phyloP scores from a whole-genome alignment of 2,329 filamentous ascomycete genomes.

The Alternaria panax region DNA sequence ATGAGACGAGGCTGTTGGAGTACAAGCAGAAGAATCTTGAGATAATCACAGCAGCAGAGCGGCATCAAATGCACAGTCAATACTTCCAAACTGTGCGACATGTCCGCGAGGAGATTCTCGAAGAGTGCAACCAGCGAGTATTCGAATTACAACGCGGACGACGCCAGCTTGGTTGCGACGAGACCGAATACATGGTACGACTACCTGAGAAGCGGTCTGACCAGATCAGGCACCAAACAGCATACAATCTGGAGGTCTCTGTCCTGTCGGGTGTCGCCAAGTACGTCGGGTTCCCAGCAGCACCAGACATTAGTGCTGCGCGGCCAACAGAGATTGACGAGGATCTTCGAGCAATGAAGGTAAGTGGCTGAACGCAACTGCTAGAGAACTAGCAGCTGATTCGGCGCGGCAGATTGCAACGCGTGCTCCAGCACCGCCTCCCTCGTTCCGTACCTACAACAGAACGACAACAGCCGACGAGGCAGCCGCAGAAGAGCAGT shows the following conservation, averaged over 20 bases:
- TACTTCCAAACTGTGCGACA: slow-evolving; percentile 89
- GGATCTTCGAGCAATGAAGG: slow-evolving; percentile 88
- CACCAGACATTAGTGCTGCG: slow-evolving; percentile 80
- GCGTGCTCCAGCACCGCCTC: slow-evolving; percentile 39
- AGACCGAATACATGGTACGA: slow-evolving; percentile 81
- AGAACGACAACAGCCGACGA: slow-evolving; percentile 55
- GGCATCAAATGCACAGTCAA: slow-evolving; percentile 86
- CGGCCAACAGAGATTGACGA: slow-evolving; percentile 78
- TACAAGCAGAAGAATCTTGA: slow-evolving; percentile 75
- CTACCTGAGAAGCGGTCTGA: slow-evolving; percentile 80
- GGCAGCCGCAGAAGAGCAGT: slow-evolving; percentile 79
- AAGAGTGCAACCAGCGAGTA: slow-evolving; percentile 85
- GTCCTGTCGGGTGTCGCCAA: slow-evolving; percentile 90
- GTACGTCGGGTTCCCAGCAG: slow-evolving; percentile 94
- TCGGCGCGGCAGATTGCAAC: slow-evolving; percentile 42
- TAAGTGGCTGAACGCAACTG: slow-evolving; percentile 59
- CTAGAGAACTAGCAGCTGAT: slow-evolving; percentile 31
- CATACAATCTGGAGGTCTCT: slow-evolving; percentile 95
- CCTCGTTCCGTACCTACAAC: slow-evolving; percentile 45
- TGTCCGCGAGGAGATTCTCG: slow-evolving; percentile 78
- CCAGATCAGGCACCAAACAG: slow-evolving; percentile 82
- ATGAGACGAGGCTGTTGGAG: slow-evolving; percentile 75
- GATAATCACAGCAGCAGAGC: slow-evolving; percentile 78
- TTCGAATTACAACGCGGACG: slow-evolving; percentile 92
- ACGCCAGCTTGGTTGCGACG: slow-evolving; percentile 76